Evolutionary conservation across 2,329 filamentous ascomycete species (phyloP), one percentile per base, ranked within the genome.

Genomic region (Colletotrichum echinochloae): DNA sequence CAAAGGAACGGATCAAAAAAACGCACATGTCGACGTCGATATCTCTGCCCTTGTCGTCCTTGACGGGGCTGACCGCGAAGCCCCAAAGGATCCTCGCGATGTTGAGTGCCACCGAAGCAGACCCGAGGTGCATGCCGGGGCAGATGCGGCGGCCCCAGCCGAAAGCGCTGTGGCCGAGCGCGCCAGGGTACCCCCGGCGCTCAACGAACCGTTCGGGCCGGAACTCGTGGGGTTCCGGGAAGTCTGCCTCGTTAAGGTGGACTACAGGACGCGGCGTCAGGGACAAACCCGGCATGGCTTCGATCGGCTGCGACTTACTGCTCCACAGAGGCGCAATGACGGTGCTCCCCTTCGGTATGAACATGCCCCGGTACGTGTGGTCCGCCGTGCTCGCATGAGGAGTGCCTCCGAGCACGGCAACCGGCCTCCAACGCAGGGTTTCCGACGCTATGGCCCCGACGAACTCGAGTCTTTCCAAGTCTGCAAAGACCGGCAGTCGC

Each of bases 71-170:
- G 7, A 85, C 76, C 0, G 84, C 74, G 55, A 89, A 89, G 0
- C 81, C 87, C 88, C 88, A 90, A 0, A 90, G 76, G 0, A 86
- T 78, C 1, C 83, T 81, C 0, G 85, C 81, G 26, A 87, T 82
- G 44, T 81, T 83, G 1, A 86, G 75, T 1, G 81, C 79, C 0
- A 89, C 79, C 0, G 83, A 87, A 0, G 85, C 82, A 55, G 86
- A 83, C 0, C 85, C 86, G 1, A 89, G 81, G 65, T 89, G 86
- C 73, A 87, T 79, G 0, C 82, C 82, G 0, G 82, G 82, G 18
- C 82, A 84, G n/a, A 83, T 75, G 0, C 82, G 76, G 8, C 82
- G 78, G 0, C 82, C 82, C 81, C 81, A 83, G 6, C 82, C 82
- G 48, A 84, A 84, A 0, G 81, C 81, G 12, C 81, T 83, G 37